Base-by-base conservation (phyloP, 805 yeast species). In the Metschnikowia gruessii region DNA sequence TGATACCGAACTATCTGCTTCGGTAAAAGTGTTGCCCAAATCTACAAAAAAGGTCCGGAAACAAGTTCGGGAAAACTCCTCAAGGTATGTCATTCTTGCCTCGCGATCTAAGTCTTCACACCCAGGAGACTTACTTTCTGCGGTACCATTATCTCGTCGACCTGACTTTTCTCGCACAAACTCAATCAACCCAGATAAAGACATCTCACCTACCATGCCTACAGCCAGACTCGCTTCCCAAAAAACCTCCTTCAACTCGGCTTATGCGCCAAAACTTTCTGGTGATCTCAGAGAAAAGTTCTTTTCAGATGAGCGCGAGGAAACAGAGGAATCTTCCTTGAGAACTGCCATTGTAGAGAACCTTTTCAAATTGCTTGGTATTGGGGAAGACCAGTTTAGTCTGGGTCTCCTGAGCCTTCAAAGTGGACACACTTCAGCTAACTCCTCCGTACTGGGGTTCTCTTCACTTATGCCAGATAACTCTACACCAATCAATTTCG, bases 41-140 rank as follows among this genome's bases (percentile, higher is more conserved):
- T 37, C 51, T 12, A 46, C 58, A 30, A 59, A 55, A 21, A 42
- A 48, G 32, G 43, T 53, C 1, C 45, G 50, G 33, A 40, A 46
- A 12, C 46, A 46, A 30, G 21, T 33, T 32, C 45, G 50, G 5
- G 49, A 51, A 37, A 44, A 35, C 42, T 52, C 66, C 1, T 67
- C 74, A 4, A 51, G 78, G 66, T 64, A 70, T 37, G 76, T 72
- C 16, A 59, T 68, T 3, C 65, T 85, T 30, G 79, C 76, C 21
- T 74, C 86, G 1, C 68, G 83, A 41, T 75, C 61, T 3, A 69
- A 77, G 43, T 66, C 78, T 3, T 69, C 82, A 15, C 88, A 85
- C 57, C 96, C 96, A 0, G 96, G 96, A 24, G 96, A 89, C 60
- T 70, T 90, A 42, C 66, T 90, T 10, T 85, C 96, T 0, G 86